A percentile compares a stretch with the other conserved stretches of the same genome.
Evolutionary conservation across 2,329 filamentous ascomycete genomes (phyloP).

Genomic region (Verticillium zaregamsianum): DNA sequence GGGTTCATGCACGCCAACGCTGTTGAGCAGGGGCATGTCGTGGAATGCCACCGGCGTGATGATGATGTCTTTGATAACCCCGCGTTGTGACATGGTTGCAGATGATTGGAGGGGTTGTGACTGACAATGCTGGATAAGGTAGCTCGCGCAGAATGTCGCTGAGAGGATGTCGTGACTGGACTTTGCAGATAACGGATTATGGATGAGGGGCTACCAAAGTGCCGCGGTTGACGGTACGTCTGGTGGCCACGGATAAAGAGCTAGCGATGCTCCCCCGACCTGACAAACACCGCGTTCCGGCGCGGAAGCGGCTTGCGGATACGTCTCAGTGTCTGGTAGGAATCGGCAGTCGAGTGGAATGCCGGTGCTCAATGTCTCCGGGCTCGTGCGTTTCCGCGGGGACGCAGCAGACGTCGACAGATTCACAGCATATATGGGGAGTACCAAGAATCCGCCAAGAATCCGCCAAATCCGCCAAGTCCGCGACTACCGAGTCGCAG

Average conservation of each 20-base stretch:
- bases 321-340: not conserved
- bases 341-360: not conserved
- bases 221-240: not conserved
- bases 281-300: not conserved
- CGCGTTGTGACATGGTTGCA: conserved; percentile 20
- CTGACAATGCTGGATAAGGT: too few relatives aligned
- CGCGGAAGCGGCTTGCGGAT: not conserved
- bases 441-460: not conserved
- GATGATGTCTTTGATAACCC: conserved; percentile 29
- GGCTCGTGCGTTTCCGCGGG: not conserved
- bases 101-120: not conserved
- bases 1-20: conserved; percentile 38
- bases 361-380: not conserved
- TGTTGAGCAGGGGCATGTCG: conserved; percentile 39
- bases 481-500: not conserved
- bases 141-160: not conserved
- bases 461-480: conserved; percentile 2
- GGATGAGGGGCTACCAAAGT: not conserved
- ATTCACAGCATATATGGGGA: not conserved
- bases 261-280: not conserved
- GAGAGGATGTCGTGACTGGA: not conserved
- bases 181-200: not conserved
- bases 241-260: not conserved
- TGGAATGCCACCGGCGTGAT: conserved; percentile 40
- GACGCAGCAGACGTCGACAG: too few relatives aligned